These are phyloP conservation scores for Microglena sp. DNA, from an alignment of 139 green algal genomes.

Conservation along the genomic window DNA sequence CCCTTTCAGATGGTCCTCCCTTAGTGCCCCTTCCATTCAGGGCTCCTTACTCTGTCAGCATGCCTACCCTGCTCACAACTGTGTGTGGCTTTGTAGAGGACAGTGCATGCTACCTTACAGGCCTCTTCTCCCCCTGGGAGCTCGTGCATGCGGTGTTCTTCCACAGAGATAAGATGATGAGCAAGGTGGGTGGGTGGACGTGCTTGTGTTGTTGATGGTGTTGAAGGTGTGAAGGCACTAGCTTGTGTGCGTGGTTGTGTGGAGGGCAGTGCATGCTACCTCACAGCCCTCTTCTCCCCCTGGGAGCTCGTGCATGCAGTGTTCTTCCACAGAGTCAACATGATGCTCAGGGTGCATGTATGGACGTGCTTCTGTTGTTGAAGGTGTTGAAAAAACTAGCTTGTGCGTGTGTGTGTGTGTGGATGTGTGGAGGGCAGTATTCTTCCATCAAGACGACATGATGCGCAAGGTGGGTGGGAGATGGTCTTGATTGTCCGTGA, in stretches of 20 bases:
- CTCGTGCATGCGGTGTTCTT: constrained; percentile 36
- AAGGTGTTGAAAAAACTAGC: too few relatives aligned
- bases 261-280: constrained; percentile 20
- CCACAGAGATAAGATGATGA: constrained; percentile 41
- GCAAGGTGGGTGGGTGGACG: constrained; percentile 25
- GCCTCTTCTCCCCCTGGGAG: constrained; percentile 49
- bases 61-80: constrained; percentile 27
- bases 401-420: too few relatives aligned
- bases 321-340: constrained; percentile 36
- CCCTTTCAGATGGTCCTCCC: not conserved
- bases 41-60: constrained; percentile 34
- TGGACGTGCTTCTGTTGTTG: too few relatives aligned
- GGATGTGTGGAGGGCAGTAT: too few relatives aligned
- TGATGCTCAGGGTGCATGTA: constrained; percentile 40
- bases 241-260: constrained; percentile 30
- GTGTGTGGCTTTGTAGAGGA: constrained; percentile 30
- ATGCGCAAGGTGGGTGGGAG: too few relatives aligned
- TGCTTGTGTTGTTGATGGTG: too few relatives aligned
- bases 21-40: constrained; percentile 21
- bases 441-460: too few relatives aligned
- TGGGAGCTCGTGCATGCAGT: constrained; percentile 48
- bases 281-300: constrained; percentile 36
- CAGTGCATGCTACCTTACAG: constrained; percentile 20
- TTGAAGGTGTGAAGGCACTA: too few relatives aligned
- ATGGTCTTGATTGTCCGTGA: too few relatives aligned